Evolutionary conservation across 176 grass and related monocot species (phyloP).

Genomic region (Coix lacrymajobi): DNA sequence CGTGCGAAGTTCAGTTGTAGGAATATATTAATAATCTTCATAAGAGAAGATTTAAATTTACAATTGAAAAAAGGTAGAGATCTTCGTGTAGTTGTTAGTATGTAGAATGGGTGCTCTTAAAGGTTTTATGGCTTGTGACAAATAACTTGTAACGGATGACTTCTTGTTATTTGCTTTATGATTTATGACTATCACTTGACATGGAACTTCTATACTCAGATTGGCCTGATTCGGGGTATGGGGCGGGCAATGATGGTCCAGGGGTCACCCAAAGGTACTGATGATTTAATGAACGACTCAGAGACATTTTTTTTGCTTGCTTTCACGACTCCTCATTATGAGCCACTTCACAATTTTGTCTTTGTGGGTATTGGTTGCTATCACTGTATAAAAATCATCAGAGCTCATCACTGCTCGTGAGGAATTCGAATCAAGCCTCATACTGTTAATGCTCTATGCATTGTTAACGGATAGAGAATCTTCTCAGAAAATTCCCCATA

Average conservation of each 20-base stretch:
- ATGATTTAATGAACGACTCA: neutral
- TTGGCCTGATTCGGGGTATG: constrained; percentile 74
- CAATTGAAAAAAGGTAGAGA: neutral
- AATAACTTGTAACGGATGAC: neutral
- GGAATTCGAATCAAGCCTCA: constrained; percentile 14
- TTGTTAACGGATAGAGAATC: constrained; percentile 57
- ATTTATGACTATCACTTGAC: constrained; percentile 1
- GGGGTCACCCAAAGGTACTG: constrained; percentile 65
- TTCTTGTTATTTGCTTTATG: neutral
- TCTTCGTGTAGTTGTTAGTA: neutral
- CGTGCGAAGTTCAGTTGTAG: neutral
- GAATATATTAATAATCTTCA: neutral
- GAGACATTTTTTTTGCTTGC: neutral
- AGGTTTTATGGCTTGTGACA: neutral
- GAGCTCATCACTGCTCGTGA: neutral
- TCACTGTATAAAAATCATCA: neutral
- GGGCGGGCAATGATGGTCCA: constrained; percentile 61
- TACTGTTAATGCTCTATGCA: constrained; percentile 16
- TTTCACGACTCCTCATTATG: neutral
- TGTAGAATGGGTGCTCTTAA: neutral
- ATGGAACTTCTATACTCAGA: constrained; percentile 46
- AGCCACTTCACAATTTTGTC: neutral
- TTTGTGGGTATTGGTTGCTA: neutral
- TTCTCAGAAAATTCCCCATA: constrained; percentile 57
- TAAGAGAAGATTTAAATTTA: neutral